Conservation (phyloP, 2,329 filamentous ascomycete genomes). For the Chrysosporium keratinophilum region DNA sequence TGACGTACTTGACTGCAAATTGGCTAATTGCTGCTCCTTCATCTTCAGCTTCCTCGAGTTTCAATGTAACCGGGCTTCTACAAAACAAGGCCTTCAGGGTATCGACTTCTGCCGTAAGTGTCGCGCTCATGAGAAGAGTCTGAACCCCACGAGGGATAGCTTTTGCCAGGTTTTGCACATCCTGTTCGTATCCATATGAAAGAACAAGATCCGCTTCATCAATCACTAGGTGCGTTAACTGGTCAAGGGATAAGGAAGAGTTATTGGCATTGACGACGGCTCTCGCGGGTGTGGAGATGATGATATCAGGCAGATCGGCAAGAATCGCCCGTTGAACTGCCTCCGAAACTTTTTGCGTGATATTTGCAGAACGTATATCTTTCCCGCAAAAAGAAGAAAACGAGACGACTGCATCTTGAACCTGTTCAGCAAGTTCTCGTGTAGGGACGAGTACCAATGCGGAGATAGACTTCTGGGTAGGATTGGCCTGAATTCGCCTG, state of each 20-base stretch:
- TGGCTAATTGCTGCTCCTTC: slow-evolving; percentile 70
- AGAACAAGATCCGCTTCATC: slow-evolving; percentile 92
- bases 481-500: slow-evolving; percentile 57
- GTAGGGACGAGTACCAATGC: slow-evolving; percentile 90
- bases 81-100: slow-evolving; percentile 78
- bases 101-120: slow-evolving; percentile 77
- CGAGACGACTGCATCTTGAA: slow-evolving; percentile 64
- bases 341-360: slow-evolving; percentile 83
- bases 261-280: slow-evolving; percentile 68
- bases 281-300: slow-evolving; percentile 82
- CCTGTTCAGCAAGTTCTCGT: slow-evolving; percentile 85
- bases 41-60: slow-evolving; percentile 72
- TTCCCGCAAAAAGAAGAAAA: slow-evolving; percentile 78
- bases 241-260: slow-evolving; percentile 58
- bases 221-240: slow-evolving; percentile 68
- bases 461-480: slow-evolving; percentile 45
- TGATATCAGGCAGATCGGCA: slow-evolving; percentile 73
- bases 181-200: slow-evolving; percentile 88
- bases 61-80: slow-evolving; percentile 64
- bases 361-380: slow-evolving; percentile 69
- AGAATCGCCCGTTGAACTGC: slow-evolving; percentile 79
- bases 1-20: slow-evolving; percentile 66
- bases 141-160: slow-evolving; percentile 76
- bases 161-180: slow-evolving; percentile 68
- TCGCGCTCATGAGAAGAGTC: slow-evolving; percentile 88